Evolutionary conservation across 176 grass and related monocot genomes (phyloP).

Genomic region (Chrysopogon serrulatus): DNA sequence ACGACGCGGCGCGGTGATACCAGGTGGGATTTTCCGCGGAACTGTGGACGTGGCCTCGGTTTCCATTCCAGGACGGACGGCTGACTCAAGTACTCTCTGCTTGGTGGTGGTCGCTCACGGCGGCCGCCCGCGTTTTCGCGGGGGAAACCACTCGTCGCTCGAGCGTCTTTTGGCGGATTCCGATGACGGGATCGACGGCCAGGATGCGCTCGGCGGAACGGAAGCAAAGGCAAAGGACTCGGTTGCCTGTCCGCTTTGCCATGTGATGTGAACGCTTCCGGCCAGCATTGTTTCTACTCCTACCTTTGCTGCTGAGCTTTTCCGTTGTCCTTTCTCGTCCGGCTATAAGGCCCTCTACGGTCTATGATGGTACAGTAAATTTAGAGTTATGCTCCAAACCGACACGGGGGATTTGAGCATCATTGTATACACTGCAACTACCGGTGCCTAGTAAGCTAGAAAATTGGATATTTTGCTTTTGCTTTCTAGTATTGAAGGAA

Average conservation of each 20-base stretch:
- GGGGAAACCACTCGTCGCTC: not conserved
- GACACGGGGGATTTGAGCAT: too few species aligned
- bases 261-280: not conserved
- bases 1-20: not conserved
- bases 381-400: too few species aligned
- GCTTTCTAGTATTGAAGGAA: too few species aligned
- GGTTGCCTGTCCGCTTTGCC: not conserved
- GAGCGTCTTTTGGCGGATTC: not conserved
- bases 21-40: not conserved
- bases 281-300: not conserved
- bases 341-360: too few species aligned
- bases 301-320: too few species aligned
- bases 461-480: too few species aligned
- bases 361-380: too few species aligned
- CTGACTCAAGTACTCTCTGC: too few species aligned
- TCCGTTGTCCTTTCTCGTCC: too few species aligned
- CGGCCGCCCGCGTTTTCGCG: conserved; percentile 21
- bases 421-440: too few species aligned
- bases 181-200: not conserved
- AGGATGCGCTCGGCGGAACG: not conserved
- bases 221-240: too few species aligned
- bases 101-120: not conserved
- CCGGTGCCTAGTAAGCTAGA: too few species aligned
- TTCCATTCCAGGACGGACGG: not conserved
- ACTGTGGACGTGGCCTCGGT: not conserved